Evolutionary conservation across 768 basidiomycete genomes (phyloP), one percentile per base, ranked within the genome.

Genomic region (Auriculariales sp.): DNA sequence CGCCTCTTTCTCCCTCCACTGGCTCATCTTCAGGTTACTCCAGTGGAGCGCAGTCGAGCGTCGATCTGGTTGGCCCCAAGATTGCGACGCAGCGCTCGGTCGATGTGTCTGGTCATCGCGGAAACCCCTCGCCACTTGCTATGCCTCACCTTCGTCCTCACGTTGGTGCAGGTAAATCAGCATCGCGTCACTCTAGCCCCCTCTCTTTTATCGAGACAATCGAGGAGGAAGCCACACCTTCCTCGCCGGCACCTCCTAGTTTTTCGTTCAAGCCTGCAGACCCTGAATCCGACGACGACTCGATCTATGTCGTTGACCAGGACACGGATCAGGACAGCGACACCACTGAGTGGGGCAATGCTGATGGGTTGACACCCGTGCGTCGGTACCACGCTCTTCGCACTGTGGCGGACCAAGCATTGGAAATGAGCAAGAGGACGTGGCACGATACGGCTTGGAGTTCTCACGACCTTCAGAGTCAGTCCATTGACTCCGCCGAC

Each of bases 381-480:
- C 70, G 83, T 52, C 75, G 70, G 53, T 88, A 79, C 53, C 83
- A 78, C 55, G 78, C 80, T 2, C 69, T 87, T 19, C 69, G 74
- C 32, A 74, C 80, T 46, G 84, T 88, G 62, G 84, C 74, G 4
- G 70, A 82, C 31, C 73, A 69, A 19, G 75, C 78, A 0, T 78
- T 87, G 3, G 65, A 62, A 1, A 83, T 85, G 59, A 89, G 85
- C 57, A 70, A 75, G 61, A 71, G 68, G 9, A 54, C 62, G 1
- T 87, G 83, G 85, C 44, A 56, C 0, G 85, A 88, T 56, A 89
- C 85, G 0, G 75, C 83, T 0, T 79, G 83, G 56, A 87, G 83
- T 0, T 24, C 78, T n/a, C 85, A 73, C 46, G 79, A 81, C 5
- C 25, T 84, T 34, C 84, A 88, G 64, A 73, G 85, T 86, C 58